Conservation (phyloP, 139 green algal genomes). For the Tetraselmis striata region DNA sequence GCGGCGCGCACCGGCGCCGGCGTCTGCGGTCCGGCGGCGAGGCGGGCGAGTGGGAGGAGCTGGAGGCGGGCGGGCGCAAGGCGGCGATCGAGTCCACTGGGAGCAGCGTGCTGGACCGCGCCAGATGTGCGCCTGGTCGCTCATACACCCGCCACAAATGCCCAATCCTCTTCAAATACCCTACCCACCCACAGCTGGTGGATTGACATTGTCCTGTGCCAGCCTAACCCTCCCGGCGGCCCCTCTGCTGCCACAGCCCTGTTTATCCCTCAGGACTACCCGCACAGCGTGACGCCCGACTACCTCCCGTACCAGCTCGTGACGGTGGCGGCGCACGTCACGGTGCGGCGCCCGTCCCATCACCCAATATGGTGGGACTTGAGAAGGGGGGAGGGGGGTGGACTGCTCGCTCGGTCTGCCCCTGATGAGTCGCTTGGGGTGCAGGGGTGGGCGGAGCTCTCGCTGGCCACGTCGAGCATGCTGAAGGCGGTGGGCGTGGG, state of each 20-base stretch:
- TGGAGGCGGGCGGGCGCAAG: background rate
- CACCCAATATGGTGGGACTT: background rate
- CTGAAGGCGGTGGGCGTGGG: slow-evolving; percentile 64
- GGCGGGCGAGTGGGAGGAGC: background rate
- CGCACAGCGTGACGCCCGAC: slow-evolving; percentile 56
- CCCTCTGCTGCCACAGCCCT: too few species aligned
- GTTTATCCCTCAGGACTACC: slow-evolving; percentile 71
- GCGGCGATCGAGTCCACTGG: background rate
- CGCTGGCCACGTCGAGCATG: slow-evolving; percentile 63
- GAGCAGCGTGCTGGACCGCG: background rate
- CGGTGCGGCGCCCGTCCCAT: background rate
- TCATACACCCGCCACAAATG: background rate
- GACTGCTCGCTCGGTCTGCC: too few species aligned
- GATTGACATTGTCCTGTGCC: background rate
- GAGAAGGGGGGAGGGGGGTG: too few species aligned
- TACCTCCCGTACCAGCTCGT: slow-evolving; percentile 37
- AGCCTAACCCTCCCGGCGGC: too few species aligned
- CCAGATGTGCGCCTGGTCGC: background rate
- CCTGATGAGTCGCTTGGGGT: background rate
- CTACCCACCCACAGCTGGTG: background rate
- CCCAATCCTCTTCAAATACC: background rate
- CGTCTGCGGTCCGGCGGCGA: background rate
- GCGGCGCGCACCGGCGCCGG: too few species aligned
- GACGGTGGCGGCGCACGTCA: background rate
- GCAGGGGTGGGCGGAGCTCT: slow-evolving; percentile 40